These are phyloP conservation scores for Erythrophleum ivorense DNA, from an alignment of 331 rosid species.

Conservation along the genomic window DNA sequence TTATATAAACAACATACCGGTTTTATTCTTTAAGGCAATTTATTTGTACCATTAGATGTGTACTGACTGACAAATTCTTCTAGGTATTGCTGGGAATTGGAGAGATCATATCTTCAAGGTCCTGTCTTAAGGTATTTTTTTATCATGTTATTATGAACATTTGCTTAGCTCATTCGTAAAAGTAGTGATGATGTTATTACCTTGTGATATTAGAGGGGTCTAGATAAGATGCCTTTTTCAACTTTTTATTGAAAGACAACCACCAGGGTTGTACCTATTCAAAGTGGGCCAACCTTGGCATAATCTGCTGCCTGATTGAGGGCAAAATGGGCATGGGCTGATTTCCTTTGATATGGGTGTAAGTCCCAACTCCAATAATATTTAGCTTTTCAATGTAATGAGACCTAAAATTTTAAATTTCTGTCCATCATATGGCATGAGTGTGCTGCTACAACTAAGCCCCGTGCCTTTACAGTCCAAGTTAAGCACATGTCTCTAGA, in stretches of 20 bases:
- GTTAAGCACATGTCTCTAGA: slow-evolving; percentile 31
- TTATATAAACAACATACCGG: slow-evolving; percentile 6
- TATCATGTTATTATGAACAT: slow-evolving; percentile 27
- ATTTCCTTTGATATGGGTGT: slow-evolving; percentile 30
- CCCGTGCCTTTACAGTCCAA: slow-evolving; percentile 16
- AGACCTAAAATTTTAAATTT: neutral
- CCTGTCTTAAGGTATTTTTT: slow-evolving; percentile 82
- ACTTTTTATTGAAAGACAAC: neutral
- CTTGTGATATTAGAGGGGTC: neutral
- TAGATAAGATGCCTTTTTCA: slow-evolving; percentile 26
- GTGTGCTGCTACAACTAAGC: slow-evolving; percentile 12
- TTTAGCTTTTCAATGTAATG: neutral
- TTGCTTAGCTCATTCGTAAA: slow-evolving; percentile 20
- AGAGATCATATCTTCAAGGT: slow-evolving; percentile 83
- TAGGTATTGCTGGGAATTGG: slow-evolving; percentile 91
- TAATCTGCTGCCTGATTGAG: slow-evolving; percentile 14
- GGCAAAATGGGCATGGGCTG: slow-evolving; percentile 29
- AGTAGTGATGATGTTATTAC: slow-evolving; percentile 1
- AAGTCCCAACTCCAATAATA: neutral
- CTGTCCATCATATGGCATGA: slow-evolving; percentile 24
- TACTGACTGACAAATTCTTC: slow-evolving; percentile 38
- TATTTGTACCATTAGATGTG: slow-evolving; percentile 26
- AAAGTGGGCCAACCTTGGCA: slow-evolving; percentile 11
- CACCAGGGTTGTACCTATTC: neutral
- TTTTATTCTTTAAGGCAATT: slow-evolving; percentile 10